Evolutionary conservation across 164 flowering plant species (phyloP), one percentile per base, ranked within the genome.

Genomic region (Tetrastigma voinierianum): DNA sequence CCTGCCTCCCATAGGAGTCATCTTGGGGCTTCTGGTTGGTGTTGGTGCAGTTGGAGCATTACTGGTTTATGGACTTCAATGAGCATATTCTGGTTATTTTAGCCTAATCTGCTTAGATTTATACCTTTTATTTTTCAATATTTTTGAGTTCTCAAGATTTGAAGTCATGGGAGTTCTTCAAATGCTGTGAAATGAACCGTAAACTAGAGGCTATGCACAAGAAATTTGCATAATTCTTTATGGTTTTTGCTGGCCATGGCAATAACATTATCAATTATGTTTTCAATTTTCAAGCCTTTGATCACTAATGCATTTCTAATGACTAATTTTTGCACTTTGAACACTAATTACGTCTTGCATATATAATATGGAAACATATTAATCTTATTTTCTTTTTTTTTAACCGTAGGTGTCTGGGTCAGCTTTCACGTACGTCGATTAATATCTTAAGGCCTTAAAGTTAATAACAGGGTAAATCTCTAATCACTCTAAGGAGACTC

Each of bases 61-160:
- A 74, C 95, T 94, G 70, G 90, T 90, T 43, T 94, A 86, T 73
- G 97, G 98, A 44, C 97, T 94, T 76, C 98, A 94, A 70, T 94
- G 77, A 78, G 11, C 40, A 32, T 3, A 32, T 32, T 32, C 40
- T 32, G 40, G 0, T 32, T 7, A 25, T 25, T 25, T 25, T 25
- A 25, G 40, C 40, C 45, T 48, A 17, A 14, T 48, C 7, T 62
- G 14, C 21, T 62, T 6, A 9, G 10, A 46, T 46, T 45, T 60
- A 32, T 60, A 18, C 45, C 25, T 2, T 48, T 21, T 14, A 0
- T 16, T 18, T 44, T 62, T 8, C n/a, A n/a, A n/a, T 19, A 0
- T 52, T n/a, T 17, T 19, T 6, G 11, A 2, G 47, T 21, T 48
- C 2, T 32, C 23, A 25, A 61, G 44, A 62, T 43, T 47, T 62